Evolutionary conservation across 768 basidiomycete species (phyloP), one percentile per base, ranked within the genome.

Genomic region (Xerocomellus intermedius): DNA sequence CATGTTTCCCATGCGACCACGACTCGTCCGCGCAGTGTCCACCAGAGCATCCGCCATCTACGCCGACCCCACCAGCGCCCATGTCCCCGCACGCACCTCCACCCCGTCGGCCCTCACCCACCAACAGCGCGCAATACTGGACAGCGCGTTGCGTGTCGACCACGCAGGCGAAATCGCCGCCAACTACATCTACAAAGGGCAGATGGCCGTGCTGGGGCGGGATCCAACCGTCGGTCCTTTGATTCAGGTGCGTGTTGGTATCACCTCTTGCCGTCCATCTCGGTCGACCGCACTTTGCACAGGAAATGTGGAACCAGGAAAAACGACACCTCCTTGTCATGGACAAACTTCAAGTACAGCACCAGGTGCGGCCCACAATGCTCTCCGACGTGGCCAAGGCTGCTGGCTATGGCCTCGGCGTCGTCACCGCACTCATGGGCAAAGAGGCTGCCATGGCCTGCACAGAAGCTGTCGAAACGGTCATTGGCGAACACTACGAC

Each of bases 271-370:
- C 17, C 28, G 35, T 33, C 51, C 42, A 13, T 46, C 48, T 52
- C 50, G 43, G 22, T 32, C 52, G 56, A 38, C 54, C n/a, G 30
- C 32, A 39, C 30, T 35, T 41, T 33, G 46, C 14, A n/a, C 39
- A 98, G 94, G 88, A 91, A 56, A 98, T 98, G 95, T 98, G 94
- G 94, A 84, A 92, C 33, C 93, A 93, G 68, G 95, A 98, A 72
- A 90, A 89, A 74, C 92, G 91, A 68, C 95, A 98, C 71, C 77
- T 98, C 13, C 66, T 74, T 0, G 91, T 94, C 32, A 91, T 96
- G 85, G 83, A 94, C 66, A 87, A 84, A 64, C 73, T 98, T 19
- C 90, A 90, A 61, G 61, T 80, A 3, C 94, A 98, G 69, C 93
- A 98, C 68, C 77, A 77, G 24, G 79, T 92, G 36, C 82, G 95